These are phyloP conservation scores for Hippophae rhamnoides DNA, from an alignment of 306 rosid genomes.

Conservation along the genomic window DNA sequence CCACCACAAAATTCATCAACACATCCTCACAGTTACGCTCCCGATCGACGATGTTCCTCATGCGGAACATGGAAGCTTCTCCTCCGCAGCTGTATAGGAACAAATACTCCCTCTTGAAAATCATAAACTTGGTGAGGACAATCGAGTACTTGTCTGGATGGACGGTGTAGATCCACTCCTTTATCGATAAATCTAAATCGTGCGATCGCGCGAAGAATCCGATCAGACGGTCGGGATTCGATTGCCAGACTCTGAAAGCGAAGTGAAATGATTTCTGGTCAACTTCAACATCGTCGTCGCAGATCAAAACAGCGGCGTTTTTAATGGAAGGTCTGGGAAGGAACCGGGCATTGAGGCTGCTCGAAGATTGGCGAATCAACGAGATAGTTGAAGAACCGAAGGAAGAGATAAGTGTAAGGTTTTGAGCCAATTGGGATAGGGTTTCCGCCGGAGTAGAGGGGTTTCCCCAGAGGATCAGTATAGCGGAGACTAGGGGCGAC, in stretches of 20 bases:
- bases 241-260: constrained; percentile 51
- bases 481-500: constrained; percentile 52
- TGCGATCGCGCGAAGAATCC: constrained; percentile 80
- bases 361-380: constrained; percentile 37
- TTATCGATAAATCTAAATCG: constrained; percentile 49
- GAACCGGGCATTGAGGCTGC: constrained; percentile 67
- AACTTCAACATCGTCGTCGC: constrained; percentile 79
- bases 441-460: constrained; percentile 45
- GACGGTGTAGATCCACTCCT: constrained; percentile 72
- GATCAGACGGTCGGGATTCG: constrained; percentile 36
- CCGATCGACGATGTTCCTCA: constrained; percentile 49
- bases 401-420: constrained; percentile 28
- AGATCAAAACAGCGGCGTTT: constrained; percentile 59
- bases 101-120: constrained; percentile 36
- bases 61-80: constrained; percentile 29
- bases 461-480: constrained; percentile 83
- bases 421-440: constrained; percentile 31
- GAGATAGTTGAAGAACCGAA: constrained; percentile 33
- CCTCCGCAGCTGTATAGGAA: constrained; percentile 54
- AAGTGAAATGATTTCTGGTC: constrained; percentile 49
- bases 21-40: constrained; percentile 75
- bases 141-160: constrained; percentile 77
- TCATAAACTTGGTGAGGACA: constrained; percentile 71
- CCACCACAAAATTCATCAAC: constrained; percentile 70
- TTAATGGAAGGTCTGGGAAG: constrained; percentile 43